Evolutionary conservation across 2,329 filamentous ascomycete genomes (phyloP).

Genomic region (Nothopassalora personata): DNA sequence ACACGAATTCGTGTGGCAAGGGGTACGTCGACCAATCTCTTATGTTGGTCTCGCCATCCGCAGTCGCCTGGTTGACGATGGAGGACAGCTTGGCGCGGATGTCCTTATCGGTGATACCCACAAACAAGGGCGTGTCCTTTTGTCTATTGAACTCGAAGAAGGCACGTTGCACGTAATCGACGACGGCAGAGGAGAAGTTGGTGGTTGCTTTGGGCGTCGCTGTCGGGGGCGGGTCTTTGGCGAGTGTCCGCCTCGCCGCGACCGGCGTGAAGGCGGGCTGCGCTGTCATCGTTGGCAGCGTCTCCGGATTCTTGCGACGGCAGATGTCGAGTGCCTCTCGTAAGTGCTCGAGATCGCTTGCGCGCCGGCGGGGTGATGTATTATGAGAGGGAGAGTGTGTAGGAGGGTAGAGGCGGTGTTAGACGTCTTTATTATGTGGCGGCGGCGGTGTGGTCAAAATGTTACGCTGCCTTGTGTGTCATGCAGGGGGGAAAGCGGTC

Average conservation of each 20-base stretch:
- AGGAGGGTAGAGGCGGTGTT: not conserved
- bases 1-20: conserved; percentile 78
- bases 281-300: conserved; percentile 21
- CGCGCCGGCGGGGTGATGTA: not conserved
- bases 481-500: not conserved
- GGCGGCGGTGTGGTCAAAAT: not conserved
- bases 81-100: conserved; percentile 81
- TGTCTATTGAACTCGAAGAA: conserved; percentile 65
- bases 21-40: conserved; percentile 81
- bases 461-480: not conserved
- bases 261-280: conserved; percentile 44
- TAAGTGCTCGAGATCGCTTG: not conserved
- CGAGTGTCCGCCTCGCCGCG: conserved; percentile 39
- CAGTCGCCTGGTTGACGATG: conserved; percentile 71
- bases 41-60: conserved; percentile 65
- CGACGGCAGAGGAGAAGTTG: conserved; percentile 76
- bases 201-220: conserved; percentile 27
- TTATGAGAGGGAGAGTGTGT: not conserved
- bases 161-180: conserved; percentile 81
- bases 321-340: not conserved
- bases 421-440: not conserved
- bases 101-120: conserved; percentile 50
- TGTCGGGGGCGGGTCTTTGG: conserved; percentile 18
- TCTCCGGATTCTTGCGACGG: conserved; percentile 8
- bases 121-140: conserved; percentile 29